Conservation (phyloP, 768 basidiomycete species). For the Termitomyces sp. region DNA sequence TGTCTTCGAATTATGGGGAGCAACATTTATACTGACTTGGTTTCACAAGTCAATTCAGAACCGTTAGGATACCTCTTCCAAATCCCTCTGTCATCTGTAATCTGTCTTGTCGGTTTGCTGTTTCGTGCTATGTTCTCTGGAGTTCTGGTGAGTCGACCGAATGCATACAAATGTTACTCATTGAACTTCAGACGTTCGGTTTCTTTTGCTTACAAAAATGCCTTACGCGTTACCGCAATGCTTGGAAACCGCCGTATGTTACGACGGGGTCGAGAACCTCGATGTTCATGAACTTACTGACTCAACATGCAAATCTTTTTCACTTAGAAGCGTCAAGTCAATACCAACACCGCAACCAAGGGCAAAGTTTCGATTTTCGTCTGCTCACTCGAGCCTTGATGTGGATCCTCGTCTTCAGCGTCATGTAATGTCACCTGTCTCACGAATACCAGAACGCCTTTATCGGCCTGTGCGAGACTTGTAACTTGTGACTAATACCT, state of each 20-base stretch:
- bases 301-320: neutral
- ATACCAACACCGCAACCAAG: neutral
- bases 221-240: neutral
- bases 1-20: neutral
- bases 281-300: neutral
- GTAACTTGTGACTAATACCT: neutral
- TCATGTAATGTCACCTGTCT: conserved; percentile 21
- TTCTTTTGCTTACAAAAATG: conserved; percentile 8
- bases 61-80: conserved; percentile 19
- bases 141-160: conserved; percentile 30
- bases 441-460: conserved; percentile 44
- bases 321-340: neutral
- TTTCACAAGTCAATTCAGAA: conserved; percentile 21
- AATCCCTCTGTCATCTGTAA: conserved; percentile 22
- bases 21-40: neutral
- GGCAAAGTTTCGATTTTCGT: neutral
- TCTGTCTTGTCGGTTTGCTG: conserved; percentile 23
- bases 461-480: conserved; percentile 18
- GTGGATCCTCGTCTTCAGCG: conserved; percentile 2
- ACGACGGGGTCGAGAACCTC: neutral
- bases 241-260: conserved; percentile 8
- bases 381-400: neutral
- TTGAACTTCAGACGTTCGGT: conserved; percentile 4
- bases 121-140: conserved; percentile 29
- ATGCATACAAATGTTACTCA: neutral